phyloP scores from a whole-genome alignment of 2,329 filamentous ascomycete genomes.

The Xylaria sp. region DNA sequence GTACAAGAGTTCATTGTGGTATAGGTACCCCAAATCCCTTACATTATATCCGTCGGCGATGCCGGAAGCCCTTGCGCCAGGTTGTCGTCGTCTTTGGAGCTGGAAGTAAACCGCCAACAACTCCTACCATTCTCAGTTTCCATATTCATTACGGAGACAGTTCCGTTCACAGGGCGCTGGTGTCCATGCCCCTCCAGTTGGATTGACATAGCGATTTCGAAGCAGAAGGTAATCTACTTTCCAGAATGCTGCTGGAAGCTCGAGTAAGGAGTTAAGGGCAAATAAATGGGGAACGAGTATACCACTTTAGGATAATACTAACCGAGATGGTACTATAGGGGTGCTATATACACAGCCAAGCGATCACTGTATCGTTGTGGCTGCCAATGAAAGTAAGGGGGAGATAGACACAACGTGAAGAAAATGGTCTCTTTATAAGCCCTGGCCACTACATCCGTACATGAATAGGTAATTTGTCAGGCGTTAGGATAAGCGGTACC shows the following conservation, averaged over 20 bases:
- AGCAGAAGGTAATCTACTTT: not conserved
- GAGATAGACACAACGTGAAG: not conserved
- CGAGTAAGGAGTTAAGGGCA: not conserved
- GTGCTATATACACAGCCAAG: constrained; percentile 2
- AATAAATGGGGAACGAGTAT: not conserved
- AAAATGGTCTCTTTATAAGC: constrained; percentile 7
- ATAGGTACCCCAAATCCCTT: not conserved
- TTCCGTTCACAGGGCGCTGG: constrained; percentile 3
- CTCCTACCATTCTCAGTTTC: constrained; percentile 1
- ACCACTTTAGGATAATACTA: not conserved
- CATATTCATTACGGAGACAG: constrained; percentile 3
- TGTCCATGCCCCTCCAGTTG: not conserved
- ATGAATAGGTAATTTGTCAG: not conserved
- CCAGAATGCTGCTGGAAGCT: not conserved
- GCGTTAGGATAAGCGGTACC: constrained; percentile 21
- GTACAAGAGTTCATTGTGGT: not conserved
- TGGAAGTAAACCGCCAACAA: not conserved
- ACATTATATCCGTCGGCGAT: constrained; percentile 2
- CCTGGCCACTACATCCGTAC: not conserved
- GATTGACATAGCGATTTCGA: not conserved
- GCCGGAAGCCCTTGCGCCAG: not conserved
- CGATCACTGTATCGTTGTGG: not conserved
- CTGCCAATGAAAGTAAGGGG: not conserved
- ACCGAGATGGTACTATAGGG: constrained; percentile 4
- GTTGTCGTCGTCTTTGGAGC: constrained; percentile 5